Evolutionary conservation across 2,329 filamentous ascomycete species (phyloP), one percentile per base, ranked within the genome.

Genomic region (Botrytis hyacinthi): DNA sequence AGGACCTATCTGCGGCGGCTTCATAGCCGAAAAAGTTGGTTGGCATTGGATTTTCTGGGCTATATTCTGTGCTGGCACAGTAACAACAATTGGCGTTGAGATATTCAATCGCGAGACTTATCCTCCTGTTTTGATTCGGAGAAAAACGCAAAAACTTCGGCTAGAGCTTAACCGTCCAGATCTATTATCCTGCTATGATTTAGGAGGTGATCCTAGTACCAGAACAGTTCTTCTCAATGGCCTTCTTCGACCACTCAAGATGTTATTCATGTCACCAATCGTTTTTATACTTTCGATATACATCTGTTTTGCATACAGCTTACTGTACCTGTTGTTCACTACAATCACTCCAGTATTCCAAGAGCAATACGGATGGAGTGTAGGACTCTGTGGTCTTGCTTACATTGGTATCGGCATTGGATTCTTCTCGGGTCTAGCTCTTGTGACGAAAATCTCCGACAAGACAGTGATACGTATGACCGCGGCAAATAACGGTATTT

Each of bases 291-390:
- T 96, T 79, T 89, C 90, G 2, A 76, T 96, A 4, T 97, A 97
- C 85, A 95, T 95, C 92, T 91, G 89, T 3, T 91, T 87, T 1
- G 77, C 87, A 1, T 88, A 88, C 74, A 84, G 86, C 40, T 81
- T 87, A 0, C 79, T 88, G 0, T 88, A 88, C 77, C 85, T 85
- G 0, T 85, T 88, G 59, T 81, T 88, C 4, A 82, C 85, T 3
- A 86, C 86, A 1, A 87, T 85, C 78, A 81, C 83, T 0, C 84
- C 82, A 66, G 84, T 88, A 66, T 88, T 86, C 71, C 80, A 82
- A 29, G 66, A 80, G 5, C 82, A 80, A 0, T 86, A 86, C 60
- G 80, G 79, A 18, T 82, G 85, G 60, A 76, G 75, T 0, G 79
- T 82, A 5, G 83, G 84, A 0, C 77, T 85, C 0, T 81, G 82